Percentiles rank a stretch among this genome's conserved stretches.
Conservation (phyloP, 1,284 basidiomycete species). For the Thecaphora thlaspeos region DNA sequence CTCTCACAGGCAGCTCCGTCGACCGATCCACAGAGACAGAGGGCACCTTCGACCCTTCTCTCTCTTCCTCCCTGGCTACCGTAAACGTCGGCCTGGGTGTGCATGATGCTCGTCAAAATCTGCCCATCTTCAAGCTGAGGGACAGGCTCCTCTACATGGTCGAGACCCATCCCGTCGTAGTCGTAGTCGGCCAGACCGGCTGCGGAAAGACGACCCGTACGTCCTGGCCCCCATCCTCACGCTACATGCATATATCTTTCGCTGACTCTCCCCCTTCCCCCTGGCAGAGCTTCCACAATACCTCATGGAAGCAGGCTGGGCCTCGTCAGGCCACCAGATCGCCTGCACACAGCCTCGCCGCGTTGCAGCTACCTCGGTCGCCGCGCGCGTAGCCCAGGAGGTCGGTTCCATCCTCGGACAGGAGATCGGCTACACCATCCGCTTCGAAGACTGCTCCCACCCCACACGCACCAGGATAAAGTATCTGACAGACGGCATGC, state of each 20-base stretch:
- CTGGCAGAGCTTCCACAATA: conserved; percentile 85
- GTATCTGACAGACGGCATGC: conserved; percentile 50
- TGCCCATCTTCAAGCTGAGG: conserved; percentile 86
- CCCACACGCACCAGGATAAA: conserved; percentile 54
- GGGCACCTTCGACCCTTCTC: conserved; percentile 61
- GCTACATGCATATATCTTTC: background rate
- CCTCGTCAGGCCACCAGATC: conserved; percentile 45
- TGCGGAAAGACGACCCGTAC: conserved; percentile 50
- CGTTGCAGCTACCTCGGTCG: conserved; percentile 57
- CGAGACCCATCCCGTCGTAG: conserved; percentile 77
- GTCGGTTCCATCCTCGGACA: conserved; percentile 67
- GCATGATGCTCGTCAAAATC: conserved; percentile 83
- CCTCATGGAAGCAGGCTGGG: conserved; percentile 73
- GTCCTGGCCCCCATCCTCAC: conserved; percentile 1
- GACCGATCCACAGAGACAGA: conserved; percentile 71
- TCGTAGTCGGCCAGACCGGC: conserved; percentile 63
- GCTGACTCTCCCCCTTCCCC: background rate
- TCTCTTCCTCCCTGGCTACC: background rate
- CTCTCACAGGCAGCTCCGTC: conserved; percentile 66
- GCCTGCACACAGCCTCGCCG: conserved; percentile 58
- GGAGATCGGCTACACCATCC: conserved; percentile 66
- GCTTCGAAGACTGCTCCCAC: conserved; percentile 58
- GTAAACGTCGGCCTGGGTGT: conserved; percentile 81
- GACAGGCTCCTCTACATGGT: conserved; percentile 77
- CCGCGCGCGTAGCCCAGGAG: conserved; percentile 57